Conservation (phyloP, 2,329 filamentous ascomycete species). For the Colletotrichum lindemuthianum region DNA sequence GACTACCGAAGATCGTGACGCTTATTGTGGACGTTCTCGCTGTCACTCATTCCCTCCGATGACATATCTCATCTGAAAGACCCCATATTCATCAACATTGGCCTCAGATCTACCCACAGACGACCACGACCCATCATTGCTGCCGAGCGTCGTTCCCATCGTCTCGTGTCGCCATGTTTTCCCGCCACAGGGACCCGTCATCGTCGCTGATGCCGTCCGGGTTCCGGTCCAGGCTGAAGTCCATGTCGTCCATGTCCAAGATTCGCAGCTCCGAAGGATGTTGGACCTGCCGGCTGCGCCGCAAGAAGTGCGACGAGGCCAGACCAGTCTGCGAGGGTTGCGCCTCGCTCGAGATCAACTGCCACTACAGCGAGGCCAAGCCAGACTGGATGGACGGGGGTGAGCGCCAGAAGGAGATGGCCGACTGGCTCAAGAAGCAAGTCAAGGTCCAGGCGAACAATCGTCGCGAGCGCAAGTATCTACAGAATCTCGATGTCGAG, state of each 20-base stretch:
- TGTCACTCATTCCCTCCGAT: background rate
- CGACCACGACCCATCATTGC: background rate
- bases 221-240: conserved; percentile 28
- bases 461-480: conserved; percentile 56
- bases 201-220: conserved; percentile 15
- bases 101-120: background rate
- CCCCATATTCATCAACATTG: background rate
- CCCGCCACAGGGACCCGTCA: conserved; percentile 22
- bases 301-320: conserved; percentile 69
- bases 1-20: background rate
- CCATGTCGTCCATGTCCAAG: conserved; percentile 38
- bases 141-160: background rate
- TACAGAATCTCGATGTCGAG: conserved; percentile 49
- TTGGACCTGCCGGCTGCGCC: conserved; percentile 69
- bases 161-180: conserved; percentile 21
- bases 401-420: conserved; percentile 39
- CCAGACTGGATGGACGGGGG: conserved; percentile 67
- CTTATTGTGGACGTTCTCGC: background rate
- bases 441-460: conserved; percentile 40
- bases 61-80: background rate
- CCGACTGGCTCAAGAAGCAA: conserved; percentile 39
- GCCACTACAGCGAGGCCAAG: conserved; percentile 61
- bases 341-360: conserved; percentile 63
- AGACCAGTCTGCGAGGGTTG: conserved; percentile 63
- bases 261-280: conserved; percentile 60